Base-by-base conservation (phyloP, 495 filamentous ascomycete genomes). In the Aspergillus sparsus region DNA sequence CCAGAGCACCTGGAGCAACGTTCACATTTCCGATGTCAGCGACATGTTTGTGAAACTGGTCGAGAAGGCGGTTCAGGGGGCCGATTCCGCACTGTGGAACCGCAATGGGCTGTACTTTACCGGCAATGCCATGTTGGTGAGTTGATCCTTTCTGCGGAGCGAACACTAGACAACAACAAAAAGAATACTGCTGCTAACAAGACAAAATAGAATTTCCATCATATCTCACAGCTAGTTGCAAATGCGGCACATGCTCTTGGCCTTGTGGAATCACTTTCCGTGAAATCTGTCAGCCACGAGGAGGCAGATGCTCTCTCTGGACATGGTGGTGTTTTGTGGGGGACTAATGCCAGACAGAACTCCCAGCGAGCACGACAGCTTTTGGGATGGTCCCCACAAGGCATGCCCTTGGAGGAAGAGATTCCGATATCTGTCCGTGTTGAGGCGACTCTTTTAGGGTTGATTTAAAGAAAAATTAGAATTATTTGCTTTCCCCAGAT, bases 41-140 rank as follows among this genome's bases (percentile, higher is more conserved):
- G 74, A 75, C n/a, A 67, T 88, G 33, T 90, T 85, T 68, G 71
- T 89, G 7, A 69, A 72, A 37, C 77, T 74, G 21, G 63, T 89
- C 21, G 82, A 85, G 33, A 86, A 62, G 79, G 87, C 49, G 7
- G 67, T 68, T 21, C 87, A 85, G 76, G 86, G 83, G 0, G 69
- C 72, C 2, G 76, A 85, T 47, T 86, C 78, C 5, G 88, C 89
- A 32, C 77, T 87, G n/a, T 93, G 88, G 82, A 86, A 85, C 5
- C 68, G 75, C n/a, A 76, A 86, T 55, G 88, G 82, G 5, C 88
- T 92, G 66, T 91, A 86, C 72, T 86, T 90, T 66, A 72, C 79
- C 39, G 82, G 85, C 64, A 84, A 80, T 57, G 86, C 80, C 11
- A 70, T 79, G 62, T 79, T 87, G 67, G 76, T 77, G 52, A 66